Conservation (phyloP, 179 eudicot species). For the Spergularia azorica region DNA sequence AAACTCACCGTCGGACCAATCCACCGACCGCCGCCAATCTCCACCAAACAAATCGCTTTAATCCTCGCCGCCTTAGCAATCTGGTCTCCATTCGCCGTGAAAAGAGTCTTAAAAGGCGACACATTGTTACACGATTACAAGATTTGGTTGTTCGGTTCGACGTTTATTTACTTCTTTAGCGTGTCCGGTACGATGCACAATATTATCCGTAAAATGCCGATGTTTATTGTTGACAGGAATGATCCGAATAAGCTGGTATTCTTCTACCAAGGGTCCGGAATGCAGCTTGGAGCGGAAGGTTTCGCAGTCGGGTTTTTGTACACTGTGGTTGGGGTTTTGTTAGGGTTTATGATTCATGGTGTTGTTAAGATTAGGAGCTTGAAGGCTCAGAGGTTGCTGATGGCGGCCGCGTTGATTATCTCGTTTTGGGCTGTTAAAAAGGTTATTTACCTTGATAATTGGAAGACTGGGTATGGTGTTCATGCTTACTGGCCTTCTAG, state of each 20-base stretch:
- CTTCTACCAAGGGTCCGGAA: constrained; percentile 89
- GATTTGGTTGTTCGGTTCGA: constrained; percentile 62
- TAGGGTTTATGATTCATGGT: constrained; percentile 71
- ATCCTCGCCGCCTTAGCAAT: constrained; percentile 30
- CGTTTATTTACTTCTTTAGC: constrained; percentile 83
- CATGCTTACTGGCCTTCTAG: constrained; percentile 90
- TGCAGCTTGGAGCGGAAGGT: constrained; percentile 97
- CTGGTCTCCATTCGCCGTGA: constrained; percentile 53
- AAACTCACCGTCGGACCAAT: constrained; percentile 52
- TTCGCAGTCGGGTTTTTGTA: constrained; percentile 79
- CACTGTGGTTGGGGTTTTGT: constrained; percentile 74
- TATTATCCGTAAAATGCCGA: constrained; percentile 83
- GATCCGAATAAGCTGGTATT: constrained; percentile 68
- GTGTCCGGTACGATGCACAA: constrained; percentile 94
- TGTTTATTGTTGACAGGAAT: constrained; percentile 71
- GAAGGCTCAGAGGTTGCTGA: constrained; percentile 53
- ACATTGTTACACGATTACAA: constrained; percentile 63
- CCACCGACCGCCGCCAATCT: constrained; percentile 58
- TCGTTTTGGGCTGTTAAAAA: constrained; percentile 86
- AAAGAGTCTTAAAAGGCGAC: constrained; percentile 51
- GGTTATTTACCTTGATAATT: constrained; percentile 80
- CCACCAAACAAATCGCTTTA: constrained; percentile 46
- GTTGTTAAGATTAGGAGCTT: constrained; percentile 59
- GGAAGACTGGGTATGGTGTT: constrained; percentile 96
- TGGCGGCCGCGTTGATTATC: constrained; percentile 62